Percentiles rank a stretch among this genome's conserved stretches.
phyloP scores from a whole-genome alignment of 305 asterid species.

The Fraxinus sp. region DNA sequence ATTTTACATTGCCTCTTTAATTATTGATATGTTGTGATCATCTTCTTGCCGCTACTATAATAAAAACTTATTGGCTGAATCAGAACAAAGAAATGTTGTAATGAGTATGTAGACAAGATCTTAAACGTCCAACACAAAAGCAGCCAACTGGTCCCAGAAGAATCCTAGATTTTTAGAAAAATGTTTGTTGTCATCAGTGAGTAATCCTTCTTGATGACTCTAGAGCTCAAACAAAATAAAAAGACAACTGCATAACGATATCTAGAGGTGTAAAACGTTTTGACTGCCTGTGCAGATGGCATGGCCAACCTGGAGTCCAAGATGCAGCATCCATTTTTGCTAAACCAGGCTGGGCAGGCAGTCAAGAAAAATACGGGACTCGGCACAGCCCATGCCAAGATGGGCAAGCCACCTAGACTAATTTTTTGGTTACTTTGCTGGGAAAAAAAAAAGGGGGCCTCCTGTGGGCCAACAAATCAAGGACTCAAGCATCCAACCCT shows the following conservation, averaged over 20 bases:
- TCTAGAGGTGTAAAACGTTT: neutral
- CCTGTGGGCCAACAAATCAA: neutral
- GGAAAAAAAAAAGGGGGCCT: neutral
- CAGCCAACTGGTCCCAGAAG: neutral
- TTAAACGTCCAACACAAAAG: neutral
- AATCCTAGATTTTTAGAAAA: neutral
- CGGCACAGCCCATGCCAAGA: neutral
- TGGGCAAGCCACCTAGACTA: neutral
- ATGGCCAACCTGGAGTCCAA: neutral
- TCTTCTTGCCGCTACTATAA: conserved; percentile 2
- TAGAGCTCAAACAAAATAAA: neutral
- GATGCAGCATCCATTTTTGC: neutral
- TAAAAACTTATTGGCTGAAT: neutral
- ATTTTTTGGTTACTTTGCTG: neutral
- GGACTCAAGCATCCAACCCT: neutral
- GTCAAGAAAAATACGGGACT: neutral
- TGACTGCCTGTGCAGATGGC: neutral
- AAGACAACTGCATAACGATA: neutral
- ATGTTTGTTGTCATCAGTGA: neutral
- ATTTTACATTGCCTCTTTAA: neutral
- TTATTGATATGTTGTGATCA: neutral
- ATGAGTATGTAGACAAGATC: neutral
- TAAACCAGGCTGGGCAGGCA: neutral
- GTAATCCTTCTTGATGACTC: neutral
- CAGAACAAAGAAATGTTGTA: neutral